Percentiles rank a stretch among this genome's conserved stretches.
Conservation (phyloP, 768 basidiomycete genomes). For the Infundibulicybe gibba region DNA sequence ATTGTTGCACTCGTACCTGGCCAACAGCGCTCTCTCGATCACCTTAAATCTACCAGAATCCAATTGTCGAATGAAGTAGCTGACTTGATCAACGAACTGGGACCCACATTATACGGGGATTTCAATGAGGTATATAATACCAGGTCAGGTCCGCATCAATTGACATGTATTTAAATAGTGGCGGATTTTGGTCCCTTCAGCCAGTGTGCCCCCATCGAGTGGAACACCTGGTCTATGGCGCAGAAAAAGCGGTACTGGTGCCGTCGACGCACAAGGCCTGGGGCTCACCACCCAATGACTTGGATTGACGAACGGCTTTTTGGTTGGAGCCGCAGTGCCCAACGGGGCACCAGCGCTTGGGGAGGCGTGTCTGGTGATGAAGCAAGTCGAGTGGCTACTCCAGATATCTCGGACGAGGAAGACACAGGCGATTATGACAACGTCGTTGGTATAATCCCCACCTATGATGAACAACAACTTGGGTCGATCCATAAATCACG, state of each 20-base stretch:
- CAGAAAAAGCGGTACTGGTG: slow-evolving; percentile 76
- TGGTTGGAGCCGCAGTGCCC: slow-evolving; percentile 81
- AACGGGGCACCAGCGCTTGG: slow-evolving; percentile 87
- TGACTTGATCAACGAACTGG: slow-evolving; percentile 82
- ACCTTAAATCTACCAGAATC: slow-evolving; percentile 69
- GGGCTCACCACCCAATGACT: slow-evolving; percentile 90
- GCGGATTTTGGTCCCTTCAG: slow-evolving; percentile 80
- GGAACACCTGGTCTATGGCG: slow-evolving; percentile 73
- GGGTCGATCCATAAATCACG: slow-evolving; percentile 37
- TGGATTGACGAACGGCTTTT: slow-evolving; percentile 95
- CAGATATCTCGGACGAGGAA: slow-evolving; percentile 81
- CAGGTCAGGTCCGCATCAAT: neutral
- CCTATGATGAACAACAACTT: slow-evolving; percentile 38
- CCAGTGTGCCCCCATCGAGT: slow-evolving; percentile 78
- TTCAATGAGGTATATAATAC: slow-evolving; percentile 65
- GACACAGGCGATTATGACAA: slow-evolving; percentile 91
- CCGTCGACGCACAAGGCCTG: slow-evolving; percentile 82
- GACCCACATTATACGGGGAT: slow-evolving; percentile 82
- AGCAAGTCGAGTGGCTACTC: slow-evolving; percentile 61
- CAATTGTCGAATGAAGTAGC: slow-evolving; percentile 82
- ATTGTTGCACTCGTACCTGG: slow-evolving; percentile 87
- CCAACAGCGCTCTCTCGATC: slow-evolving; percentile 76
- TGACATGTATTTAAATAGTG: slow-evolving; percentile 36
- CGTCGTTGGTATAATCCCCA: slow-evolving; percentile 64
- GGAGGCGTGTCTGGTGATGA: slow-evolving; percentile 54